These are phyloP conservation scores for Mycena amicta DNA, from an alignment of 768 basidiomycete species.

Conservation along the genomic window DNA sequence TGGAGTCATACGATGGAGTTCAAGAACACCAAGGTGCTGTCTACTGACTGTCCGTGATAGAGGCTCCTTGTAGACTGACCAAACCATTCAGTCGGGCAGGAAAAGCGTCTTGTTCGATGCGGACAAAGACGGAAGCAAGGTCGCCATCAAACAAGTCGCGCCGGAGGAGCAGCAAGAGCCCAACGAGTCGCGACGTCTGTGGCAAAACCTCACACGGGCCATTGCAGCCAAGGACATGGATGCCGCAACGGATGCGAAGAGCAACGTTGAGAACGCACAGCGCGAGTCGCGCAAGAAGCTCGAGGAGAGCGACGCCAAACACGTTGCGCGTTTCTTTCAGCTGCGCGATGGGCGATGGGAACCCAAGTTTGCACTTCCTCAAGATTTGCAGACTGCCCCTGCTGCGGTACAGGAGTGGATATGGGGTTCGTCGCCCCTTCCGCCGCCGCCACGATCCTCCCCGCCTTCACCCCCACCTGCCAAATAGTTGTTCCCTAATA, in stretches of 20 bases:
- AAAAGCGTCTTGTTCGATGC: constrained; percentile 87
- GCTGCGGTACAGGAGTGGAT: constrained; percentile 79
- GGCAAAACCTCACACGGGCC: constrained; percentile 82
- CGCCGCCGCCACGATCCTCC: constrained; percentile 28
- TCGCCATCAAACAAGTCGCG: constrained; percentile 82
- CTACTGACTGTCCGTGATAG: too few species aligned
- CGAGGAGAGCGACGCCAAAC: constrained; percentile 71
- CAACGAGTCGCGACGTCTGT: constrained; percentile 90
- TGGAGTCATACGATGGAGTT: constrained; percentile 94
- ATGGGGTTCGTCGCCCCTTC: constrained; percentile 44
- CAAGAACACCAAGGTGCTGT: constrained; percentile 67
- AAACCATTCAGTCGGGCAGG: constrained; percentile 68
- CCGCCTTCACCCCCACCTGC: too few species aligned
- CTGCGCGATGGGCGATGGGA: constrained; percentile 76
- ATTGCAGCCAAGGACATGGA: constrained; percentile 92
- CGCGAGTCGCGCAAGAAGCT: constrained; percentile 74
- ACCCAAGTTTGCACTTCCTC: constrained; percentile 82
- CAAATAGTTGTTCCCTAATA: too few species aligned
- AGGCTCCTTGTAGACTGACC: too few species aligned
- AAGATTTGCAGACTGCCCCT: constrained; percentile 67
- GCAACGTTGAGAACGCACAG: constrained; percentile 88
- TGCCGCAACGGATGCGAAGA: constrained; percentile 88
- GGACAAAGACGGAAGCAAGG: constrained; percentile 66
- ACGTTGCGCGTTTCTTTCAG: constrained; percentile 83
- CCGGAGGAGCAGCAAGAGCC: constrained; percentile 86